Conservation (phyloP, 345 rosid species). For the Dipteronia dyeriana region DNA sequence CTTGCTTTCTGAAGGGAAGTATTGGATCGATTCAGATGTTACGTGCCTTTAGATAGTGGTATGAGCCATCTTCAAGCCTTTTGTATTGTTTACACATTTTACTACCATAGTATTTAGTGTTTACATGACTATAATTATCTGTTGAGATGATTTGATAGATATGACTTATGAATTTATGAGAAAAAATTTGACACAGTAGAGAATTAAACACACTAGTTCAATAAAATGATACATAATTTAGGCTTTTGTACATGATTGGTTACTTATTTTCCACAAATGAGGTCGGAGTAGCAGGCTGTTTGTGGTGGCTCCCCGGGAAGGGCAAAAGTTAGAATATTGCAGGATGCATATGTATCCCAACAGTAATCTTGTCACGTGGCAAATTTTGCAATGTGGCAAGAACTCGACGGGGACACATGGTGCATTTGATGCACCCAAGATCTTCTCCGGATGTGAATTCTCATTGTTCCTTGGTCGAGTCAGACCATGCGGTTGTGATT, state of each 20-base stretch:
- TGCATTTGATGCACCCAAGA: no score
- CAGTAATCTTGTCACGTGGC: no score
- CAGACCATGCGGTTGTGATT: neutral
- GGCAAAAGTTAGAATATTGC: no score
- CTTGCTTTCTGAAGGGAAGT: neutral
- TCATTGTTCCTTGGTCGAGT: neutral
- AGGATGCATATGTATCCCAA: no score
- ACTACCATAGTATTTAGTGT: neutral
- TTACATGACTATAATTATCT: no score
- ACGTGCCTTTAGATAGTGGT: neutral
- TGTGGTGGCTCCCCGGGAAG: neutral
- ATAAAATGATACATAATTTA: neutral
- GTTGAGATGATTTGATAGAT: neutral
- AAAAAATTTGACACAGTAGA: neutral
- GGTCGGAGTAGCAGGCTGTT: neutral
- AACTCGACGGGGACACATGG: no score
- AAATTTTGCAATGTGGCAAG: no score
- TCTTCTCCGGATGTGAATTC: neutral
- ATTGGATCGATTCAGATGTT: neutral
- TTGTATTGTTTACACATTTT: neutral
- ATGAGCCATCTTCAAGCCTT: neutral
- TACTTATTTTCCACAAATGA: no score
- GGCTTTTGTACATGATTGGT: neutral
- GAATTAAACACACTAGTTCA: neutral
- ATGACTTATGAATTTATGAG: neutral